These are phyloP conservation scores for Sarcodon sp. DNA, from an alignment of 768 basidiomycete species.

Conservation along the genomic window DNA sequence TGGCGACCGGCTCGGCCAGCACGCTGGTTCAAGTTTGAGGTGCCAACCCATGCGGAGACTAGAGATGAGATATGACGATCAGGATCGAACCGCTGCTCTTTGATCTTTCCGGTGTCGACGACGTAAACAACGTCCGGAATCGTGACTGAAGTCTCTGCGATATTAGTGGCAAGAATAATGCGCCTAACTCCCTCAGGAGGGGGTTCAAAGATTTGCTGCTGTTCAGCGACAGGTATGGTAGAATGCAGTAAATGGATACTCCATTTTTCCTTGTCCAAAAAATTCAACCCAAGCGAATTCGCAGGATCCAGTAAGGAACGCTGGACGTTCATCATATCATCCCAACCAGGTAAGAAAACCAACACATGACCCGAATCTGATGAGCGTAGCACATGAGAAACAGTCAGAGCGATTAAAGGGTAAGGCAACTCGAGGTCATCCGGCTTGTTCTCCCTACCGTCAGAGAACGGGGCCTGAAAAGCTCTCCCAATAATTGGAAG, in stretches of 20 bases:
- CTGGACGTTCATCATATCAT: constrained; percentile 72
- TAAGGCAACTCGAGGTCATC: constrained; percentile 70
- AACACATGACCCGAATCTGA: constrained; percentile 80
- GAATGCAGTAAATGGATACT: constrained; percentile 82
- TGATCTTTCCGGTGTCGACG: constrained; percentile 79
- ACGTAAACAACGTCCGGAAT: constrained; percentile 95
- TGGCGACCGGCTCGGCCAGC: constrained; percentile 91
- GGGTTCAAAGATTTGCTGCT: constrained; percentile 82
- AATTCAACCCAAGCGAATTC: constrained; percentile 39
- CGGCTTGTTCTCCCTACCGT: constrained; percentile 16
- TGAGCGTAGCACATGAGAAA: constrained; percentile 61
- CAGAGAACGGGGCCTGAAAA: constrained; percentile 4
- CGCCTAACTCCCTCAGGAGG: constrained; percentile 67
- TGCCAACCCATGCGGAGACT: constrained; percentile 84
- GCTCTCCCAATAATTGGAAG: constrained; percentile 5
- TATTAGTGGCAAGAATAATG: constrained; percentile 88
- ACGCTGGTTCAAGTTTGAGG: constrained; percentile 82
- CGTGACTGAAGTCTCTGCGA: constrained; percentile 91
- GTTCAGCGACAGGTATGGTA: constrained; percentile 76
- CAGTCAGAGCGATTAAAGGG: constrained; percentile 67
- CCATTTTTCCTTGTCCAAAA: constrained; percentile 44
- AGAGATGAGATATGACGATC: constrained; percentile 80
- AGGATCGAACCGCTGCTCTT: constrained; percentile 85
- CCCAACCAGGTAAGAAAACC: constrained; percentile 90
- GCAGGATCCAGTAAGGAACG: constrained; percentile 38